Evolutionary conservation across 352 stramenopile genomes (phyloP).

Genomic region (Globisporangium camurandrum): DNA sequence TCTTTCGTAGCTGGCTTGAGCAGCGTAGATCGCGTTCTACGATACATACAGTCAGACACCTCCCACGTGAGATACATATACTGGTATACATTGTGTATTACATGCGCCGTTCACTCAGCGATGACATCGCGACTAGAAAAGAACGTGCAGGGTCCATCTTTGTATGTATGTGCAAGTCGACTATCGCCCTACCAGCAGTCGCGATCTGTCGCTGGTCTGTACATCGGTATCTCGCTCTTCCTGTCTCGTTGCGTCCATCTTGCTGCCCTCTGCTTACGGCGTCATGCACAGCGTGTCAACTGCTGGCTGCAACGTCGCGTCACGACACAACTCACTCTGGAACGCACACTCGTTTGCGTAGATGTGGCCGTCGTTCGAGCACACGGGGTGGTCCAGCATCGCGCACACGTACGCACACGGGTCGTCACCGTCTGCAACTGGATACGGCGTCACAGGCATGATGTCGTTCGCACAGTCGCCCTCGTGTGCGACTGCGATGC

Average conservation of each 20-base stretch:
- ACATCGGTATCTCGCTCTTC: no score
- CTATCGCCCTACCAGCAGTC: no score
- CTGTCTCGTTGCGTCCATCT: no score
- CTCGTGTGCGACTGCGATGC: neutral
- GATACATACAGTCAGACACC: no score
- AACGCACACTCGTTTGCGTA: constrained; percentile 17
- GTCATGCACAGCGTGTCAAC: constrained; percentile 4
- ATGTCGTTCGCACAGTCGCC: constrained; percentile 1
- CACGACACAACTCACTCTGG: constrained; percentile 7
- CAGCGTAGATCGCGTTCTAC: no score
- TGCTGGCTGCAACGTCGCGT: constrained; percentile 4
- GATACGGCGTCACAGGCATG: neutral
- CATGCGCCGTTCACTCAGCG: neutral
- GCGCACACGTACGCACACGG: constrained; percentile 10
- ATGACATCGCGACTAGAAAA: no score
- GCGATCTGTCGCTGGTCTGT: no score
- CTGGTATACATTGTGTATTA: neutral
- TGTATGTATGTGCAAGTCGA: no score
- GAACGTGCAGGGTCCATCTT: no score
- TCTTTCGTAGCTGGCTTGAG: no score
- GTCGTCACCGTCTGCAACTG: constrained; percentile 4
- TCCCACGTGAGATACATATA: no score
- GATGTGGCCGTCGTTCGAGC: constrained; percentile 12
- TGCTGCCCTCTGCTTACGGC: no score
- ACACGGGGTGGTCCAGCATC: constrained; percentile 16